phyloP scores from a whole-genome alignment of 441 rosid species.

The Isatis lusitanica region DNA sequence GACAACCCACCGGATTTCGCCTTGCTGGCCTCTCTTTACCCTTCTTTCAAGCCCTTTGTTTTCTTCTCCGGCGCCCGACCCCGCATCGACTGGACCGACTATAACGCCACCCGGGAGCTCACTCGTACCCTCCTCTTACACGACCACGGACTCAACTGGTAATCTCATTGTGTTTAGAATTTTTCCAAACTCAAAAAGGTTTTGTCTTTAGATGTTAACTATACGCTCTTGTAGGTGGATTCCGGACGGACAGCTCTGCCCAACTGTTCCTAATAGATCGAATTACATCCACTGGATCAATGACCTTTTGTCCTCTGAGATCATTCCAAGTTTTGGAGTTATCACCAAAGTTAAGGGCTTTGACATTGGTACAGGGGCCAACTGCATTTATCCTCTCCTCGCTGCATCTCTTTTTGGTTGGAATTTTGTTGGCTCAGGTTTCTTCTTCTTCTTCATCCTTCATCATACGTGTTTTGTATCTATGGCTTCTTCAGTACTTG shows the following conservation, averaged over 20 bases:
- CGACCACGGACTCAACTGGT: constrained; percentile 72
- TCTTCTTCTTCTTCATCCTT: constrained; percentile 12
- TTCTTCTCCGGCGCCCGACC: constrained; percentile 62
- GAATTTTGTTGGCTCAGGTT: constrained; percentile 87
- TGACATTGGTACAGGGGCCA: constrained; percentile 96
- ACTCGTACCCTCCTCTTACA: constrained; percentile 80
- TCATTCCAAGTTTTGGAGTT: constrained; percentile 43
- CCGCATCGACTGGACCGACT: constrained; percentile 88
- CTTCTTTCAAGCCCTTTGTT: constrained; percentile 72
- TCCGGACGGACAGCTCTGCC: constrained; percentile 96
- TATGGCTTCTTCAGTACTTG: background rate
- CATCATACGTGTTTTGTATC: no score
- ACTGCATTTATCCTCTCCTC: constrained; percentile 92
- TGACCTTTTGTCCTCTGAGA: constrained; percentile 73
- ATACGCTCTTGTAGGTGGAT: constrained; percentile 60
- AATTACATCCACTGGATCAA: constrained; percentile 93
- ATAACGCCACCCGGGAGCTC: constrained; percentile 86
- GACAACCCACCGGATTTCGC: constrained; percentile 82
- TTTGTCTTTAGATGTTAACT: background rate
- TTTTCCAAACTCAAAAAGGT: background rate
- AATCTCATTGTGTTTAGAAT: background rate
- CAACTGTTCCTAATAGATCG: constrained; percentile 89
- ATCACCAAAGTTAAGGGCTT: constrained; percentile 61
- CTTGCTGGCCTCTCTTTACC: constrained; percentile 68
- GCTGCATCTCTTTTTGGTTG: constrained; percentile 85